A percentile compares a stretch with the other conserved stretches of the same genome.
Evolutionary conservation across 2,329 filamentous ascomycete species (phyloP).

Genomic region (Nemania abortiva): DNA sequence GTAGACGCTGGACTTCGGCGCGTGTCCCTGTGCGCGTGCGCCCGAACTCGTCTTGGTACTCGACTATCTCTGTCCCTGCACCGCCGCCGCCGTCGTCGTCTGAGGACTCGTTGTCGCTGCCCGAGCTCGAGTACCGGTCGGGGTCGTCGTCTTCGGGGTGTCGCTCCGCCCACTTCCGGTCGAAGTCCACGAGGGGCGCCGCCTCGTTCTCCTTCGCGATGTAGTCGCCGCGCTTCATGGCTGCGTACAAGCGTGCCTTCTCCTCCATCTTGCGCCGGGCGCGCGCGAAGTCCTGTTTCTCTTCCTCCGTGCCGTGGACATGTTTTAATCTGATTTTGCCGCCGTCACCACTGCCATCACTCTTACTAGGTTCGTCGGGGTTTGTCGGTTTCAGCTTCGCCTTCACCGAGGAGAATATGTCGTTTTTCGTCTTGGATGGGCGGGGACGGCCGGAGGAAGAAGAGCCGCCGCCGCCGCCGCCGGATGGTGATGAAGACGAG

Average conservation of each 20-base stretch:
- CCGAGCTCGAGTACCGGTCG: slow-evolving; percentile 53
- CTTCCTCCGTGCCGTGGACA: slow-evolving; percentile 67
- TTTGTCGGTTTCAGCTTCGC: slow-evolving; percentile 54
- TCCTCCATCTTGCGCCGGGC: slow-evolving; percentile 87
- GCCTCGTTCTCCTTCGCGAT: slow-evolving; percentile 73
- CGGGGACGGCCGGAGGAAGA: slow-evolving; percentile 63
- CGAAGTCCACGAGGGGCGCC: slow-evolving; percentile 87
- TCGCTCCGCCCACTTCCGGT: slow-evolving; percentile 90
- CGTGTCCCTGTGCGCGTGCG: slow-evolving; percentile 80
- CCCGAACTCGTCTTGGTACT: slow-evolving; percentile 93
- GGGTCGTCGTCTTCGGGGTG: slow-evolving; percentile 63
- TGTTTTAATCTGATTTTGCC: slow-evolving; percentile 62
- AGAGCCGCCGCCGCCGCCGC: slow-evolving; percentile 20
- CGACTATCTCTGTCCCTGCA: slow-evolving; percentile 71
- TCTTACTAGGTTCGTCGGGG: slow-evolving; percentile 9
- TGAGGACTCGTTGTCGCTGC: slow-evolving; percentile 75
- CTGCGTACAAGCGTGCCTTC: slow-evolving; percentile 88
- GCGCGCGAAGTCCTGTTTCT: slow-evolving; percentile 75
- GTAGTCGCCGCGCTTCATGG: slow-evolving; percentile 91
- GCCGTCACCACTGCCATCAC: too few relatives aligned
- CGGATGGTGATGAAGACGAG: slow-evolving; percentile 57
- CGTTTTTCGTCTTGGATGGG: slow-evolving; percentile 69
- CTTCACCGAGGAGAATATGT: slow-evolving; percentile 71
- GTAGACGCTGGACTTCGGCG: slow-evolving; percentile 73
- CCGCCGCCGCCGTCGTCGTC: slow-evolving; percentile 58